Evolutionary conservation across 2,329 filamentous ascomycete genomes (phyloP), one percentile per base, ranked within the genome.

Genomic region (Phoma herbarum): DNA sequence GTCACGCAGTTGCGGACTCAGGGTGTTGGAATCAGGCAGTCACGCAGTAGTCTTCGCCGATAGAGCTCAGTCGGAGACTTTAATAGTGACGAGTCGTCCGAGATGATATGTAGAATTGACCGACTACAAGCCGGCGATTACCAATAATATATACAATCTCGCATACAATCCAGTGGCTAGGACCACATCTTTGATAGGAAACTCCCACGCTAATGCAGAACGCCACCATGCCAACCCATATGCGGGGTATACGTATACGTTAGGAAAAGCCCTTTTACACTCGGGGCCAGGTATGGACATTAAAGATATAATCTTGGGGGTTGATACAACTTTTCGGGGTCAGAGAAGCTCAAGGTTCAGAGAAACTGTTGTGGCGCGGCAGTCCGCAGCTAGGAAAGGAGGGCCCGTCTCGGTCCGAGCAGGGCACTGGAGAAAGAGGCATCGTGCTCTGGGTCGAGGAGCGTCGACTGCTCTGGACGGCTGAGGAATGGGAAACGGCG

Each of bases 181-280:
- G n/a, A 12, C 29, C 29, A 31, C 29, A 31, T 14, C 29, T n/a
- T n/a, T n/a, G 20, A 26, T 48, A 23, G 4, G 31, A 25, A 68
- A 72, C 69, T 66, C 71, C 71, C 56, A 66, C 69, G 71, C 71
- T 73, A 60, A 73, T 73, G 70, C 71, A 69, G 60, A 62, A 65
- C 60, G 59, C 64, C 45, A 52, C 43, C 20, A 60, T 59, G 58
- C 55, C 56, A 29, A 59, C 48, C 55, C 50, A 50, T 18, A 31
- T 16, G 43, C 41, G 14, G 50, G 56, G 56, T 50, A 59, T 59
- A 51, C 56, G 26, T 54, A 25, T 59, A 52, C 43, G 48, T 53
- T 28, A 54, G 33, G 50, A 60, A 59, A 61, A 11, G 20, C 25
- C 20, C 14, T 35, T 14, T 2, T 35, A 29, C 22, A 42, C n/a